A percentile compares a stretch with the other conserved stretches of the same genome.
Conservation (phyloP, 495 filamentous ascomycete species). For the Thermochaetoides thermophila region DNA sequence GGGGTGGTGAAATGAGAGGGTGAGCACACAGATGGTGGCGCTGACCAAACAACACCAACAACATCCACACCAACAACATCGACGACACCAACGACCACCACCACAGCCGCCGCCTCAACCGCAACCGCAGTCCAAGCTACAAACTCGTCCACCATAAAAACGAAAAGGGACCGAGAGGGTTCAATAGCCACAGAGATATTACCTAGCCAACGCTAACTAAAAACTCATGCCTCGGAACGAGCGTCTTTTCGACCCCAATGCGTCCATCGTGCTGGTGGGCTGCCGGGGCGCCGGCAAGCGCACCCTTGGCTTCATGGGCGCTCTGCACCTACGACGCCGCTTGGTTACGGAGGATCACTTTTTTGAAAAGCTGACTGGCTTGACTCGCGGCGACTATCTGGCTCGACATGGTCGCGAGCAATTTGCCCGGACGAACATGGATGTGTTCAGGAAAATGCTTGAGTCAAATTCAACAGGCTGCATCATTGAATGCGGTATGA, state of each 20-base stretch:
- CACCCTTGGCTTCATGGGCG: constrained; percentile 63
- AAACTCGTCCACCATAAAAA: too few species aligned
- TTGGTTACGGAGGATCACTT: constrained; percentile 58
- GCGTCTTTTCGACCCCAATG: constrained; percentile 40
- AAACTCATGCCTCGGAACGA: constrained; percentile 21
- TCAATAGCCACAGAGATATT: too few species aligned
- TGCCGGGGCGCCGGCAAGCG: constrained; percentile 64
- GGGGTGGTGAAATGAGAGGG: too few species aligned
- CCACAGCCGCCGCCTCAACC: background rate
- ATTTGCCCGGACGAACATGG: constrained; percentile 46
- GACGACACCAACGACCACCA: background rate
- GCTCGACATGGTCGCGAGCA: constrained; percentile 42
- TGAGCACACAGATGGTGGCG: constrained; percentile 1
- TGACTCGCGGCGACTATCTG: constrained; percentile 45
- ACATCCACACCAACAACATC: too few species aligned
- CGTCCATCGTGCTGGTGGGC: constrained; percentile 62
- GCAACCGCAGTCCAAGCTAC: too few species aligned
- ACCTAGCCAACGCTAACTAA: too few species aligned
- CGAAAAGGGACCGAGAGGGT: too few species aligned
- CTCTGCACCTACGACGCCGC: constrained; percentile 51
- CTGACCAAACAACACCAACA: constrained; percentile 5
- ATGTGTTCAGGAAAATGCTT: constrained; percentile 52
- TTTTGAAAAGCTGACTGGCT: constrained; percentile 53
- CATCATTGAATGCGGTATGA: constrained; percentile 56
- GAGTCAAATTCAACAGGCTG: constrained; percentile 45